These are phyloP conservation scores for Citrus reticulata DNA, from an alignment of 345 rosid species.

Conservation along the genomic window DNA sequence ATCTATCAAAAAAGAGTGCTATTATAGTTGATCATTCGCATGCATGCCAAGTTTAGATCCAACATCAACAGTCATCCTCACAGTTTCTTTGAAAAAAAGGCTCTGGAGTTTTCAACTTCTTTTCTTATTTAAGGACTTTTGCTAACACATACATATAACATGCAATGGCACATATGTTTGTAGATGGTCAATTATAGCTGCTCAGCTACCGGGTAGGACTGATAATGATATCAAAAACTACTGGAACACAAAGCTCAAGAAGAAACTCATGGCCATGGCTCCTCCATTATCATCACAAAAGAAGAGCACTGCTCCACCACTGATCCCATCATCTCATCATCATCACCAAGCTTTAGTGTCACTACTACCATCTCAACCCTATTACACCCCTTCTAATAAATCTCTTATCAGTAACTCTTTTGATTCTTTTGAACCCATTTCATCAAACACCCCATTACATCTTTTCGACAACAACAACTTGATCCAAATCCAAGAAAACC, in stretches of 20 bases:
- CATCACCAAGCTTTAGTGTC: constrained; percentile 12
- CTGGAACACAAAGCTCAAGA: constrained; percentile 98
- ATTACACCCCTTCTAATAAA: constrained; percentile 12
- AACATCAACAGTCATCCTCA: constrained; percentile 22
- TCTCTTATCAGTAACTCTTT: constrained; percentile 18
- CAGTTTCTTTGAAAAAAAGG: not conserved
- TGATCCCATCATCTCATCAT: constrained; percentile 34
- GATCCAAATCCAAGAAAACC: constrained; percentile 22
- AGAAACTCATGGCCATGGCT: constrained; percentile 55
- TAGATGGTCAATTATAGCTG: constrained; percentile 98
- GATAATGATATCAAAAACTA: constrained; percentile 94
- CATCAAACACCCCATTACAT: constrained; percentile 10
- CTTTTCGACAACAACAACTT: constrained; percentile 18
- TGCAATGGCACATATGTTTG: constrained; percentile 19
- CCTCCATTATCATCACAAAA: constrained; percentile 36
- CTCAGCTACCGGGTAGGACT: constrained; percentile 91
- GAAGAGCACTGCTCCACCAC: constrained; percentile 23
- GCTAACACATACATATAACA: not conserved
- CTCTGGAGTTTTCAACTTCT: not conserved
- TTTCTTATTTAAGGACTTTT: constrained; percentile 13
- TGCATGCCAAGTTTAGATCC: constrained; percentile 34
- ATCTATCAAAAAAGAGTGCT: constrained; percentile 19
- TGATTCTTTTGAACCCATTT: constrained; percentile 19
- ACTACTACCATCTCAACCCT: constrained; percentile 17
- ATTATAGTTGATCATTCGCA: constrained; percentile 25